phyloP scores from a whole-genome alignment of 2,329 filamentous ascomycete species.

The Pochonia chlamydosporia region DNA sequence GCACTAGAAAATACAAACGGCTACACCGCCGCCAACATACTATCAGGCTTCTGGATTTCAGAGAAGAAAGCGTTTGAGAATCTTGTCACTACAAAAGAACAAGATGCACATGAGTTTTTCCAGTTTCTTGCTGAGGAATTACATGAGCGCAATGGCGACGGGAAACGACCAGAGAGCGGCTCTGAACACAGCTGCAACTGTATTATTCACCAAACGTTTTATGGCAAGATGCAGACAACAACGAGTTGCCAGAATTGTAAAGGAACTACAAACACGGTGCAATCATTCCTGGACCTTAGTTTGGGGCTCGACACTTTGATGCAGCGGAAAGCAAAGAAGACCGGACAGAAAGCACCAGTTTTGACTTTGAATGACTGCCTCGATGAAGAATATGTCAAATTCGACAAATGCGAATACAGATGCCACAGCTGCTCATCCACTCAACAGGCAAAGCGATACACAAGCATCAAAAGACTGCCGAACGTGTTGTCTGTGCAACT shows the following conservation, averaged over 20 bases:
- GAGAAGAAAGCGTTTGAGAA: constrained; percentile 67
- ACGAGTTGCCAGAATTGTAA: constrained; percentile 87
- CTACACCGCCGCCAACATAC: constrained; percentile 83
- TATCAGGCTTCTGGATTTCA: constrained; percentile 85
- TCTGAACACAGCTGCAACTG: constrained; percentile 70
- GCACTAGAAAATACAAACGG: constrained; percentile 75
- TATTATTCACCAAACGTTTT: constrained; percentile 91
- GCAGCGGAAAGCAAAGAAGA: constrained; percentile 58
- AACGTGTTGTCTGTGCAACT: constrained; percentile 89
- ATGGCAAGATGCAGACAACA: constrained; percentile 83
- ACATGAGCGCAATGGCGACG: constrained; percentile 73
- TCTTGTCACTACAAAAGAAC: constrained; percentile 85
- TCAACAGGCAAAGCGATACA: constrained; percentile 76
- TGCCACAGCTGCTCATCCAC: constrained; percentile 74
- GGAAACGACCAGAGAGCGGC: constrained; percentile 53
- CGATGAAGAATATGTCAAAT: constrained; percentile 77
- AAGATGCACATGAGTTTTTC: constrained; percentile 96
- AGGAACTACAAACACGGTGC: constrained; percentile 74
- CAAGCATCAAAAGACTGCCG: constrained; percentile 77
- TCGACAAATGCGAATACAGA: constrained; percentile 84
- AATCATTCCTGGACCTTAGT: constrained; percentile 87
- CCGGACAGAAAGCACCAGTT: constrained; percentile 36
- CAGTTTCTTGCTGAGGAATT: constrained; percentile 91
- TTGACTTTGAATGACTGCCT: constrained; percentile 66
- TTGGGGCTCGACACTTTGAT: constrained; percentile 73